Conservation (phyloP, 2,329 filamentous ascomycete genomes). For the Kalaharituber pfeilii region DNA sequence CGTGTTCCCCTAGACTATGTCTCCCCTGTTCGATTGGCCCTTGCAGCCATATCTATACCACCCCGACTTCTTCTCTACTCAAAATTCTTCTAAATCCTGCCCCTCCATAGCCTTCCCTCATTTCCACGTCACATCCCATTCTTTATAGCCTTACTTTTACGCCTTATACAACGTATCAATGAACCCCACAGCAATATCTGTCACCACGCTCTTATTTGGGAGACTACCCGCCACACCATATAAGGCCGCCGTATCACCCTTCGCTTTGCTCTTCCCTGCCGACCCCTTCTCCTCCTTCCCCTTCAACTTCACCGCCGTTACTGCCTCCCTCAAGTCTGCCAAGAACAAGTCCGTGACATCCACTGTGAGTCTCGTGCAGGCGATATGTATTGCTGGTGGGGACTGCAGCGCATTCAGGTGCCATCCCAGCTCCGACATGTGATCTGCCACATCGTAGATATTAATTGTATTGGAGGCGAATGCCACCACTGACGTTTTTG, state of each 20-base stretch:
- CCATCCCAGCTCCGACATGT: constrained; percentile 71
- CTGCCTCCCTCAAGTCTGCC: constrained; percentile 45
- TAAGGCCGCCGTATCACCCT: constrained; percentile 67
- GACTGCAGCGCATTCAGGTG: constrained; percentile 88
- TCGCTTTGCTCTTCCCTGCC: constrained; percentile 28
- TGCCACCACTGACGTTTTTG: constrained; percentile 76
- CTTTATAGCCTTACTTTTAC: too few species aligned
- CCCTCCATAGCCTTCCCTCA: too few species aligned
- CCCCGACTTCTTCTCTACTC: too few species aligned
- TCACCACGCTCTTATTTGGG: constrained; percentile 89
- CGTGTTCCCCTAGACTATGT: too few species aligned
- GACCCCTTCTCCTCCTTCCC: constrained; percentile 36
- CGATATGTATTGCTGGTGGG: constrained; percentile 82
- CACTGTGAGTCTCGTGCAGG: constrained; percentile 73
- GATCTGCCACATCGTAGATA: constrained; percentile 88
- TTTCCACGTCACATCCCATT: too few species aligned
- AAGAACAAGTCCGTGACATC: constrained; percentile 66
- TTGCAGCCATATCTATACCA: too few species aligned
- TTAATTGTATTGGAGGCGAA: constrained; percentile 72
- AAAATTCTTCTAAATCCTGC: too few species aligned
- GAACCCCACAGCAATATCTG: constrained; percentile 77
- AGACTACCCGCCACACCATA: constrained; percentile 91
- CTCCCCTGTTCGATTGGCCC: too few species aligned
- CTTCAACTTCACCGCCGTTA: constrained; percentile 52
- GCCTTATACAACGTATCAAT: constrained; percentile 85